Percentiles rank a stretch among this genome's conserved stretches.
These are phyloP conservation scores for Paradendryphiella salina DNA, from an alignment of 2,329 filamentous ascomycete genomes.

Conservation along the genomic window DNA sequence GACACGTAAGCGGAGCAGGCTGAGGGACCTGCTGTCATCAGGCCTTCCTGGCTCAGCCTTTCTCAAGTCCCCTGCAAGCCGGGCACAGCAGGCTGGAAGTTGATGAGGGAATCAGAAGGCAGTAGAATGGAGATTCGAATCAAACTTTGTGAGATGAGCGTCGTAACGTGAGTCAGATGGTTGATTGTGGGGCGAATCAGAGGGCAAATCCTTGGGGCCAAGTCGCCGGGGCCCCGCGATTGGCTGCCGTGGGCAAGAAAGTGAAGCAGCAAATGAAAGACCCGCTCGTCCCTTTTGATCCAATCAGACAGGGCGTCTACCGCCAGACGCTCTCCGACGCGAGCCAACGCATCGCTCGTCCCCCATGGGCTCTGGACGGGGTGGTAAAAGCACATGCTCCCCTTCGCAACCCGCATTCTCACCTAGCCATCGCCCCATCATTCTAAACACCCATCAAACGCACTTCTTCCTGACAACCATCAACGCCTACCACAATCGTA, in stretches of 20 bases:
- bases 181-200: slow-evolving; percentile 12
- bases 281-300: slow-evolving; percentile 2
- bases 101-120: slow-evolving; percentile 13
- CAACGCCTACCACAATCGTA: slow-evolving; percentile 17
- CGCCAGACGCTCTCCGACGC: slow-evolving; percentile 36
- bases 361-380: slow-evolving; percentile 9
- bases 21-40: slow-evolving; percentile 29
- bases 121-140: slow-evolving; percentile 16
- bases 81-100: slow-evolving; percentile 15
- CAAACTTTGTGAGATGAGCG: slow-evolving; percentile 20
- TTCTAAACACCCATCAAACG: slow-evolving; percentile 21
- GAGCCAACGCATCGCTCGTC: slow-evolving; percentile 41
- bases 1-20: slow-evolving; percentile 29
- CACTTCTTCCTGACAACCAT: slow-evolving; percentile 6
- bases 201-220: slow-evolving; percentile 23
- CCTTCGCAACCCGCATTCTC: slow-evolving; percentile 28
- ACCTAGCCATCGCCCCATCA: slow-evolving; percentile 36
- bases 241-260: slow-evolving; percentile 9
- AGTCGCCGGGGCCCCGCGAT: slow-evolving; percentile 6
- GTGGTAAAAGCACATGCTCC: slow-evolving; percentile 36
- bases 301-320: slow-evolving; percentile 29
- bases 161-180: slow-evolving; percentile 1
- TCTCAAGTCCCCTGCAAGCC: slow-evolving; percentile 16
- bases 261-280: slow-evolving; percentile 37
- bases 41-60: slow-evolving; percentile 24